Evolutionary conservation across 139 green algal genomes (phyloP).

Genomic region (Picochlorum sp.): DNA sequence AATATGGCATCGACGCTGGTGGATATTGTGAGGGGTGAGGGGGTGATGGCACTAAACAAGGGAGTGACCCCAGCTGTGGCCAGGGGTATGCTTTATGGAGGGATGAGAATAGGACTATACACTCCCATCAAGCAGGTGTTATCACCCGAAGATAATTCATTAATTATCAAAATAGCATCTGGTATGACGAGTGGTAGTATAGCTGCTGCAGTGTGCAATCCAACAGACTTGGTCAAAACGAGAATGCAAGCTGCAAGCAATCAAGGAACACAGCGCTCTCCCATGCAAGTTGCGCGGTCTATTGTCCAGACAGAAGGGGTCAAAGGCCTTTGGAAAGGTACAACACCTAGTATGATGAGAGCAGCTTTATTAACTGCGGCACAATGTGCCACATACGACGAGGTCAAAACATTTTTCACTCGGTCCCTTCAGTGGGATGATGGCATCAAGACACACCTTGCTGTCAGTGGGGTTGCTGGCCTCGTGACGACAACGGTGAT

Average conservation of each 20-base stretch:
- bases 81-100: conserved; percentile 60
- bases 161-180: conserved; percentile 23
- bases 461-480: conserved; percentile 60
- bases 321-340: conserved; percentile 68
- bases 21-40: conserved; percentile 42
- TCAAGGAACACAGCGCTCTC: conserved; percentile 2
- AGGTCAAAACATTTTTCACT: conserved; percentile 52
- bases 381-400: conserved; percentile 80
- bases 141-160: background rate
- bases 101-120: conserved; percentile 73
- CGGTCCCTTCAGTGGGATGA: conserved; percentile 42
- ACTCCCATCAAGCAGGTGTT: conserved; percentile 50
- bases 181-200: conserved; percentile 59
- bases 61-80: conserved; percentile 45
- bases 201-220: conserved; percentile 61
- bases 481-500: conserved; percentile 82
- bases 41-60: conserved; percentile 44
- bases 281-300: conserved; percentile 31
- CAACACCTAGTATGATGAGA: conserved; percentile 54
- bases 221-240: conserved; percentile 74
- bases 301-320: conserved; percentile 55
- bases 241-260: conserved; percentile 33
- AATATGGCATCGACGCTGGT: conserved; percentile 43
- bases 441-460: conserved; percentile 45
- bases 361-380: conserved; percentile 66